These are phyloP conservation scores for Globisporangium polare DNA, from an alignment of 352 stramenopile species.

Conservation along the genomic window DNA sequence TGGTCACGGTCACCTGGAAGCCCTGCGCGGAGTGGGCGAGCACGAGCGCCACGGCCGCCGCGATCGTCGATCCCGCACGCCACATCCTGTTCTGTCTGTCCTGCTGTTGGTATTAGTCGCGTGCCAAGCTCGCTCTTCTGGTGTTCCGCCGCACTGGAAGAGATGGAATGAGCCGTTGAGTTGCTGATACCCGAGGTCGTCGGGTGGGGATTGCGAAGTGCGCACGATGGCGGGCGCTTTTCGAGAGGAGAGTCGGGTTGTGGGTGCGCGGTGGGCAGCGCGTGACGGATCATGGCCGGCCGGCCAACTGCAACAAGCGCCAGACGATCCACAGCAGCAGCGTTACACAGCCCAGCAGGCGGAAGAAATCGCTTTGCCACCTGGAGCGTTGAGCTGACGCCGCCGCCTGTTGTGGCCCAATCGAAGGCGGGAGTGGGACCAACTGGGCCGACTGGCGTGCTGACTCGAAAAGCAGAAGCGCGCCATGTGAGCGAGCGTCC, in stretches of 20 bases:
- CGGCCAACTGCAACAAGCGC: not conserved
- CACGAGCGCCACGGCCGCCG: constrained; percentile 13
- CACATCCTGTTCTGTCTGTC: constrained; percentile 3
- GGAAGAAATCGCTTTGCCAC: not conserved
- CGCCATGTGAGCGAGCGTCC: not conserved
- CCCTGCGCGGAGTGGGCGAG: constrained; percentile 21
- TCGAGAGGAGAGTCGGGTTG: not conserved
- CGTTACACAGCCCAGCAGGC: not conserved
- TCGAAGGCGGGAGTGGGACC: not conserved
- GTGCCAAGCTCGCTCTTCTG: not conserved
- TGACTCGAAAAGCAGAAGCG: constrained; percentile 6
- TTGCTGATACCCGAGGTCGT: not conserved
- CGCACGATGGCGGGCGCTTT: not conserved
- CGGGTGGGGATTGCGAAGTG: constrained; percentile 1
- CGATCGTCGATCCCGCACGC: not conserved
- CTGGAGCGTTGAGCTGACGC: not conserved
- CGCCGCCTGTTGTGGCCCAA: not conserved
- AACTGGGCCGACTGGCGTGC: not conserved
- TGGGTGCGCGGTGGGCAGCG: not conserved
- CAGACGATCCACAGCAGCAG: not conserved
- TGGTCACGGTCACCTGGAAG: constrained; percentile 52
- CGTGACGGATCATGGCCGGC: not conserved
- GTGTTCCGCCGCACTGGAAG: constrained; percentile 9
- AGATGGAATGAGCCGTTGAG: not conserved
- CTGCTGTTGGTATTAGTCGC: not conserved